Percentiles rank a stretch among this genome's conserved stretches.
phyloP scores from a whole-genome alignment of 164 flowering plant species.

The Macadamia integrifolia region DNA sequence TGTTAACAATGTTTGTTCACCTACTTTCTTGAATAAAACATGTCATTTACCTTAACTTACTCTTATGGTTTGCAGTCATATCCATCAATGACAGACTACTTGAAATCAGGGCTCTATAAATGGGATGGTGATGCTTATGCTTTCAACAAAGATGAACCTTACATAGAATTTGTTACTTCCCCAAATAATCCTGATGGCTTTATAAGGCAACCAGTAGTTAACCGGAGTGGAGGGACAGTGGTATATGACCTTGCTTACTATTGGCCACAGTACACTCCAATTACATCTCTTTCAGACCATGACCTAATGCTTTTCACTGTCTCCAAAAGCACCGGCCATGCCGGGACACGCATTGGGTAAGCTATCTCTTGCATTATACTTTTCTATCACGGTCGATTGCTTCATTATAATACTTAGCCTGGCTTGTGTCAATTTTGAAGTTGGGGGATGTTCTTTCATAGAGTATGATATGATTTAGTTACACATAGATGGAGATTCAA shows the following conservation, averaged over 20 bases:
- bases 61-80: constrained; percentile 55
- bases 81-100: constrained; percentile 49
- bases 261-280: constrained; percentile 91
- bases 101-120: constrained; percentile 61
- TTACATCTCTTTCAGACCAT: constrained; percentile 49
- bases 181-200: constrained; percentile 90
- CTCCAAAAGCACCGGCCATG: constrained; percentile 95
- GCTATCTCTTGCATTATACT: background rate
- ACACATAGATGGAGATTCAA: too few relatives aligned
- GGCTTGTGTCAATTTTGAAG: too few relatives aligned
- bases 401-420: too few relatives aligned
- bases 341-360: constrained; percentile 90
- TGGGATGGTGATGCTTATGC: constrained; percentile 80
- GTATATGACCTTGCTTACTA: constrained; percentile 81
- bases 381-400: too few relatives aligned
- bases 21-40: background rate
- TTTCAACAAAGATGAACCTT: constrained; percentile 42
- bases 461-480: too few relatives aligned
- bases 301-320: constrained; percentile 86
- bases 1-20: background rate
- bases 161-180: constrained; percentile 78
- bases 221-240: constrained; percentile 39
- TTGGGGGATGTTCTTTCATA: too few relatives aligned
- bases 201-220: constrained; percentile 45
- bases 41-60: background rate